Evolutionary conservation across 768 basidiomycete species (phyloP).

Genomic region (Mycena galopus): DNA sequence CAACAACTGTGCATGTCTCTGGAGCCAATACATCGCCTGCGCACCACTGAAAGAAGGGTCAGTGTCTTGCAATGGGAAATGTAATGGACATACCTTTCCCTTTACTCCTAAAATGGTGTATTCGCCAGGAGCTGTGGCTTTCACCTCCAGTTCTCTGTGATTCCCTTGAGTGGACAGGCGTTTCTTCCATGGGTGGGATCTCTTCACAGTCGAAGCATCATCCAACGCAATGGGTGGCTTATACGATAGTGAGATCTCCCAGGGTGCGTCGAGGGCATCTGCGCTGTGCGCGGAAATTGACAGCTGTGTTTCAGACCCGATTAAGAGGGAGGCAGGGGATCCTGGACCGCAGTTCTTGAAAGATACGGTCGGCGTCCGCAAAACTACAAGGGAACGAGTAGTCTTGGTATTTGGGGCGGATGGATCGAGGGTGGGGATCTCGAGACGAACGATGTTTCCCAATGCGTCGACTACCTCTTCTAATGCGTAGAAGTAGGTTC

Average conservation of each 20-base stretch:
- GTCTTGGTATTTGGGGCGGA: constrained; percentile 58
- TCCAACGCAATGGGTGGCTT: constrained; percentile 60
- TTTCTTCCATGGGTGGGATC: constrained; percentile 73
- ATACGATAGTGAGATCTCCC: constrained; percentile 75
- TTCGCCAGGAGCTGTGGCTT: constrained; percentile 76
- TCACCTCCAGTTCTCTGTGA: constrained; percentile 59
- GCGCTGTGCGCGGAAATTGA: constrained; percentile 65
- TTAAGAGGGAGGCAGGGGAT: constrained; percentile 75
- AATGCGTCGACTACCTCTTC: constrained; percentile 88
- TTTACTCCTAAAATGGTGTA: constrained; percentile 79
- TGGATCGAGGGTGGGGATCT: constrained; percentile 31
- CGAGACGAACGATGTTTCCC: constrained; percentile 78
- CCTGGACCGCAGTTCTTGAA: constrained; percentile 84
- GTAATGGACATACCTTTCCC: constrained; percentile 65
- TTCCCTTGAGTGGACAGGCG: constrained; percentile 64
- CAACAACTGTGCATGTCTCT: constrained; percentile 81
- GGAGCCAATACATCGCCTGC: constrained; percentile 88
- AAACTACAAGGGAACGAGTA: constrained; percentile 74
- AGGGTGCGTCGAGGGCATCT: constrained; percentile 75
- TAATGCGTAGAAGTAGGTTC: constrained; percentile 79
- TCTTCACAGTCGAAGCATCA: constrained; percentile 53
- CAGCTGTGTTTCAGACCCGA: constrained; percentile 74
- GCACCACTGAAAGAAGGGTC: constrained; percentile 67
- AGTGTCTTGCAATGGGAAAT: constrained; percentile 27
- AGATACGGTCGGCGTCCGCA: constrained; percentile 77